A percentile compares a stretch with the other conserved stretches of the same genome.
phyloP scores from a whole-genome alignment of 179 eudicot genomes.

The Actinidia arguta region DNA sequence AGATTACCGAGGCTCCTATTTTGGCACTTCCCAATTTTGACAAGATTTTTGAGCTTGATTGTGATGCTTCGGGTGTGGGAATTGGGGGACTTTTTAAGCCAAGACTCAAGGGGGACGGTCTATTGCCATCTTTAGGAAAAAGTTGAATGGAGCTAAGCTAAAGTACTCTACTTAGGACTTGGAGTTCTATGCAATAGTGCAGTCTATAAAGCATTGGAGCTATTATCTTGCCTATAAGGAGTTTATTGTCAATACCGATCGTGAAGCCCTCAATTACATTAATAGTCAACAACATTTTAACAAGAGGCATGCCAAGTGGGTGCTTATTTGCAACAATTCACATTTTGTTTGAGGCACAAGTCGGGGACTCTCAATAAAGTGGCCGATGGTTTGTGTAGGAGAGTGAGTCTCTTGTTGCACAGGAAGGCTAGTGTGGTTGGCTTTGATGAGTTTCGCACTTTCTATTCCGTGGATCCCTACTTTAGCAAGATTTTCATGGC shows the following conservation, averaged over 20 bases:
- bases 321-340: background rate
- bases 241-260: background rate
- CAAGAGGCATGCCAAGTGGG: background rate
- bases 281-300: background rate
- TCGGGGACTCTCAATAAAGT: background rate
- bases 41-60: background rate
- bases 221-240: background rate
- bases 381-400: background rate
- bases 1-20: background rate
- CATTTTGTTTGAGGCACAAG: background rate
- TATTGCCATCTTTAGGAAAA: background rate
- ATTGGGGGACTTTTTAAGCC: background rate
- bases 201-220: background rate
- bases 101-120: background rate
- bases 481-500: background rate
- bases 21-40: background rate
- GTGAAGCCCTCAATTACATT: background rate
- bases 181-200: conserved; percentile 1
- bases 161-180: background rate
- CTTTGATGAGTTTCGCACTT: background rate
- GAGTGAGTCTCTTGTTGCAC: background rate
- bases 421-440: background rate
- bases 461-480: too few species aligned
- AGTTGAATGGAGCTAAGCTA: background rate
- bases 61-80: background rate